Conservation (phyloP, 768 basidiomycete genomes). For the Piloderma croceum region DNA sequence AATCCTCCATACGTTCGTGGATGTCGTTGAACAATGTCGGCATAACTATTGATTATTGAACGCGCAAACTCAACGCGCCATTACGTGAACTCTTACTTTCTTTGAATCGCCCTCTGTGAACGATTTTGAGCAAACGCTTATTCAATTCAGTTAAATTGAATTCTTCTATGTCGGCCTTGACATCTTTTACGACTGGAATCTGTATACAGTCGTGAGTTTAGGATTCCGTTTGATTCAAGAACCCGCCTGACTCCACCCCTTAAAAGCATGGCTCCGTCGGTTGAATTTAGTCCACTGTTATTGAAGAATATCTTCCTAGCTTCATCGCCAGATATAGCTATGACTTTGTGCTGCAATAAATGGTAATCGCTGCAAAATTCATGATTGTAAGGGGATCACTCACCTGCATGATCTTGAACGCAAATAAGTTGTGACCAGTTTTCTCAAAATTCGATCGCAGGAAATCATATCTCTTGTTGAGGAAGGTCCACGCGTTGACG, state of each 20-base stretch:
- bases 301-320: constrained; percentile 66
- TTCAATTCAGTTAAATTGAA: too few species aligned
- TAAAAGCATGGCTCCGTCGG: constrained; percentile 74
- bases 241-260: constrained; percentile 61
- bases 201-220: constrained; percentile 60
- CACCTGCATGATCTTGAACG: constrained; percentile 26
- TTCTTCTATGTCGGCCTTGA: too few species aligned
- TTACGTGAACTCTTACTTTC: too few species aligned
- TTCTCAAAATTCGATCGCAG: constrained; percentile 22
- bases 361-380: constrained; percentile 9
- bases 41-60: too few species aligned
- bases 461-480: constrained; percentile 28
- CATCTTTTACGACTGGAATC: too few species aligned
- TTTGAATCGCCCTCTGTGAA: too few species aligned
- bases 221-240: constrained; percentile 50
- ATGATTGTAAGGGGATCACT: constrained; percentile 3
- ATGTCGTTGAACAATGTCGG: too few species aligned
- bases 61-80: too few species aligned
- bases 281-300: constrained; percentile 66
- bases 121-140: too few species aligned
- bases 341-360: constrained; percentile 49
- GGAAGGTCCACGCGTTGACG: constrained; percentile 28
- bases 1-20: constrained; percentile 64
- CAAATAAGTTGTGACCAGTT: constrained; percentile 20
- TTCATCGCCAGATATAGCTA: constrained; percentile 70